Base-by-base conservation (phyloP, 2,329 filamentous ascomycete species). In the Neurospora sp. region DNA sequence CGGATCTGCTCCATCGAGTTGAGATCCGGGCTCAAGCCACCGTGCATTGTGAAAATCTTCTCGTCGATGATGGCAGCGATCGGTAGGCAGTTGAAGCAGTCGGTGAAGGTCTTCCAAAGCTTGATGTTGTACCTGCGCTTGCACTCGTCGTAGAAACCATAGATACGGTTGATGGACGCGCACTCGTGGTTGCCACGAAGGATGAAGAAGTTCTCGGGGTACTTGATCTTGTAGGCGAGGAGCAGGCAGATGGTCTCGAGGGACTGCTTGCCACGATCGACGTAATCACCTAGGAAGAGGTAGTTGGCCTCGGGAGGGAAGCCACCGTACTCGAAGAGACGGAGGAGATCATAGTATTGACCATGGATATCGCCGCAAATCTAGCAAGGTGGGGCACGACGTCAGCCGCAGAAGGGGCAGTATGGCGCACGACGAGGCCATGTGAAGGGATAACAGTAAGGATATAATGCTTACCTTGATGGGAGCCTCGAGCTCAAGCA, bases 11-110 rank as follows among this genome's bases (percentile, higher is more conserved):
- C 96, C 96, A 99, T 99, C 40, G 94, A 97, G 87, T 98, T 97
- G 75, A 99, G 86, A 80, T 97, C 96, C 66, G 96, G 96, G 82
- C 93, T 97, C 78, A 99, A 84, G 79, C 96, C 96, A 79, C 96
- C 96, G 83, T 99, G 96, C 95, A 99, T 97, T 79, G 94, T 97
- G 86, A 99, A 98, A 80, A 99, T 99, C 91, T 98, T 99, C 86
- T 97, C 96, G 79, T 97, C 95, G 77, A 99, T 97, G 83, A 99
- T 99, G 76, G 96, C 95, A 71, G 95, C 96, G 81, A 99, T 98
- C 67, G 95, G 95, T 79, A 98, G 84, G 84, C 93, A 97, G 87
- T 99, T 99, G 89, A 99, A 99, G 87, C 94, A 97, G 81, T 99
- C 95, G 73, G 94, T 97, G 81, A 99, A 98, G 1, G 95, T 98